phyloP scores from a whole-genome alignment of 192 early-diverging fungal genomes.

The Backusella morwellensis region DNA sequence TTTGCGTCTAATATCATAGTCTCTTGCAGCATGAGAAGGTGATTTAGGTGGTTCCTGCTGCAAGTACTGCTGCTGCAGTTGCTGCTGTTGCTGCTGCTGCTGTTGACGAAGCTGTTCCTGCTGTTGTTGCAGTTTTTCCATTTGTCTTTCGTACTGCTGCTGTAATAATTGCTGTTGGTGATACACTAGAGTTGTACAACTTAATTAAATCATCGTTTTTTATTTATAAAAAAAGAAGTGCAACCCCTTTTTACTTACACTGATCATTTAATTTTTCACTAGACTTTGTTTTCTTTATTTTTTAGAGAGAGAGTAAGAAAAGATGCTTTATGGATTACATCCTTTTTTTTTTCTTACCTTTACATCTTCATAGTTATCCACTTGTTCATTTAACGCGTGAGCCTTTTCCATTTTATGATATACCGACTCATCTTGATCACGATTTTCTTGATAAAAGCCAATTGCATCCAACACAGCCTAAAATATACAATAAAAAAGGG shows the following conservation, averaged over 20 bases:
- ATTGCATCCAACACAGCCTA: slow-evolving; percentile 80
- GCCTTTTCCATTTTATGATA: slow-evolving; percentile 40
- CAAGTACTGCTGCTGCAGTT: not conserved
- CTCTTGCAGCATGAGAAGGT: slow-evolving; percentile 20
- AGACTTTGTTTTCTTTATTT: not conserved
- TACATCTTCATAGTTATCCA: slow-evolving; percentile 11
- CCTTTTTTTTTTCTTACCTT: not conserved
- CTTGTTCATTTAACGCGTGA: slow-evolving; percentile 10
- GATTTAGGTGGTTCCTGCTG: not conserved
- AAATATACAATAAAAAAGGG: slow-evolving; percentile 5
- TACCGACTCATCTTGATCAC: slow-evolving; percentile 33
- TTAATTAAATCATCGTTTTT: slow-evolving; percentile 9
- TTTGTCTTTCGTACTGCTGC: not conserved
- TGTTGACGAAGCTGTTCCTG: not conserved
- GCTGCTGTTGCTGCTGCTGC: not conserved
- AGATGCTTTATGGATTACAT: not conserved
- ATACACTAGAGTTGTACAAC: slow-evolving; percentile 7
- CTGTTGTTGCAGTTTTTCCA: not conserved
- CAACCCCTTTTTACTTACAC: not conserved
- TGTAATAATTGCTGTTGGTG: slow-evolving; percentile 5
- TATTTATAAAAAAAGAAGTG: not conserved
- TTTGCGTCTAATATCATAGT: slow-evolving; percentile 26
- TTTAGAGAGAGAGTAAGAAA: not conserved
- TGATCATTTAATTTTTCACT: not conserved
- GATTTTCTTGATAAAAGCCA: slow-evolving; percentile 75